Evolutionary conservation across 345 rosid genomes (phyloP), one percentile per base, ranked within the genome.

Genomic region (Moringa oleifera): DNA sequence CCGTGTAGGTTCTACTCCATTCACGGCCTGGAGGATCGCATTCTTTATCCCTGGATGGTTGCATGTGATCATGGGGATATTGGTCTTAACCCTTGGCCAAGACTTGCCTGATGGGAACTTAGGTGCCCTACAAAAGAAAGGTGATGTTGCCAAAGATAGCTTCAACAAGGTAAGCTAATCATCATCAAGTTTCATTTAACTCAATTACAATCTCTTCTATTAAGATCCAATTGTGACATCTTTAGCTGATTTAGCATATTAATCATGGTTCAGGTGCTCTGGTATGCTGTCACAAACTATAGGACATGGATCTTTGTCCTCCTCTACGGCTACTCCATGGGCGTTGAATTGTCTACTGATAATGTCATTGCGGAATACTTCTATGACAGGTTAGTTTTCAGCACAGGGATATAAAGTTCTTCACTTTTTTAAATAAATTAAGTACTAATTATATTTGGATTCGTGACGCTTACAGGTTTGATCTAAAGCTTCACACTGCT

Each of bases 61-160:
- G 67, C 80, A 91, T 66, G 65, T 86, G 0, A 77, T 91, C 62
- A 82, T 77, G 88, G 98, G 91, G 17, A 72, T 88, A 55, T 24
- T 86, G 80, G 91, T 91, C 53, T 58, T 88, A 60, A 85, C 81
- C n/a, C 64, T 91, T 6, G 98, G 98, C 53, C 96, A 91, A 72
- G 98, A 91, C 55, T 75, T 91, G 80, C 97, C 97, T 47, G 98
- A 86, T 71, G 96, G 98, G 5, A 86, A 91, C 71, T 81, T 86
- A 18, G 61, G 85, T 24, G 60, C 85, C 21, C 73, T 91, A 10
- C 90, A 85, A 55, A 89, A 86, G 83, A 72, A 79, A 75, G 98
- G 98, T 33, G 71, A 73, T 36, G 89, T 86, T 64, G 70, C 88
- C 49, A 86, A 80, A 65, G 96, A 91, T 64, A 80, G 86, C 60